Conservation (phyloP, 805 yeast species). For the Metschnikowia continentalis region DNA sequence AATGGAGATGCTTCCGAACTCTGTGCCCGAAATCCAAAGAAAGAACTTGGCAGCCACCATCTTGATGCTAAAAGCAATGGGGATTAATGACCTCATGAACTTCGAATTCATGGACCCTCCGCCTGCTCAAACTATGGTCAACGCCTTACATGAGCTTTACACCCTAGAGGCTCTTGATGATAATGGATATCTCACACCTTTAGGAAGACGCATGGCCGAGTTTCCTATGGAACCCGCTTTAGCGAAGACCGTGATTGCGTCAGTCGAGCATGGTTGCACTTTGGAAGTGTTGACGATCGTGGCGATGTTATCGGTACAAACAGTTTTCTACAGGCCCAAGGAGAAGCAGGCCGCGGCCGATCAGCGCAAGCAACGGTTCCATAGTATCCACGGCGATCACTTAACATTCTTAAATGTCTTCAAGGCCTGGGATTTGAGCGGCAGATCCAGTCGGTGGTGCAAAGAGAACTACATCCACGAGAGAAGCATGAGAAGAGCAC, state of each 20-base stretch:
- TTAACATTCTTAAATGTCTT: constrained; percentile 77
- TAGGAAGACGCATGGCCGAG: constrained; percentile 84
- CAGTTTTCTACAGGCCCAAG: constrained; percentile 75
- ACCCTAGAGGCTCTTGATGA: constrained; percentile 80
- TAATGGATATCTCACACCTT: constrained; percentile 64
- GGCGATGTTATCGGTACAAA: constrained; percentile 87
- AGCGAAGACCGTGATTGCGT: constrained; percentile 73
- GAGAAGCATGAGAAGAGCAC: constrained; percentile 69
- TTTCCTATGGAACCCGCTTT: constrained; percentile 93
- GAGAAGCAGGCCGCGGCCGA: constrained; percentile 76
- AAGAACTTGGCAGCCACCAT: constrained; percentile 82
- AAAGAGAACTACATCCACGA: constrained; percentile 76
- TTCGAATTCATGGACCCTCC: constrained; percentile 96
- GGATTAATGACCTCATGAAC: constrained; percentile 69
- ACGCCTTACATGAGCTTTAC: constrained; percentile 80
- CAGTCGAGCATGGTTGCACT: constrained; percentile 67
- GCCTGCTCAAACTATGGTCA: constrained; percentile 62
- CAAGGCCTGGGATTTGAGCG: constrained; percentile 59
- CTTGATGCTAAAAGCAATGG: constrained; percentile 85
- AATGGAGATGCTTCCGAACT: constrained; percentile 72
- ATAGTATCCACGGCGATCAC: constrained; percentile 79
- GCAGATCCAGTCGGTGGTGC: constrained; percentile 71
- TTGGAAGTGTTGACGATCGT: constrained; percentile 79
- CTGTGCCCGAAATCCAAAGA: constrained; percentile 89
- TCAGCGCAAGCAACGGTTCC: constrained; percentile 66